Conservation (phyloP, 345 rosid species). For the Murraya koenigii region DNA sequence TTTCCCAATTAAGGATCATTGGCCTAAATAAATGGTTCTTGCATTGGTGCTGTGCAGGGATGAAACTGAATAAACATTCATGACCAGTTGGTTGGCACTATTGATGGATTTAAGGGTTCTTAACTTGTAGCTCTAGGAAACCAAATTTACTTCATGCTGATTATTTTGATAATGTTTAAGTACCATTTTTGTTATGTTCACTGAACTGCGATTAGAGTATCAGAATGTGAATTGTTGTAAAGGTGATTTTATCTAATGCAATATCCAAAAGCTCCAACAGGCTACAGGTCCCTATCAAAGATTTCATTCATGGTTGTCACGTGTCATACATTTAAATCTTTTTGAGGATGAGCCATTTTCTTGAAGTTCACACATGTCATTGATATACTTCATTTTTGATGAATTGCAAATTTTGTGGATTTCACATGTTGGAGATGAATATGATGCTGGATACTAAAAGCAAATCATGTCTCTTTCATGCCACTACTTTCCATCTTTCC, state of each 20-base stretch:
- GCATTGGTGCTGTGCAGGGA: not conserved
- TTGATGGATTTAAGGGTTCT: constrained; percentile 1
- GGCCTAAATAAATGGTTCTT: not conserved
- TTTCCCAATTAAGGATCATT: not conserved
- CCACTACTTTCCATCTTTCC: not conserved
- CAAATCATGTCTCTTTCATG: not conserved
- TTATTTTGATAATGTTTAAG: constrained; percentile 1
- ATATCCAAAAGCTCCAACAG: not conserved
- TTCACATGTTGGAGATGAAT: not conserved
- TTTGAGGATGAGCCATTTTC: not conserved
- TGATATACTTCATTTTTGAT: not conserved
- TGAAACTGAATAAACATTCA: constrained; percentile 6
- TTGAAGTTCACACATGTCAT: not conserved
- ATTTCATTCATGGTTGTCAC: not conserved
- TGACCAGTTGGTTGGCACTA: constrained; percentile 17
- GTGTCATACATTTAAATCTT: not conserved
- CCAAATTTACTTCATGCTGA: constrained; percentile 3
- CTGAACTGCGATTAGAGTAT: not conserved
- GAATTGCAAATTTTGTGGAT: not conserved
- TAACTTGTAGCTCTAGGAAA: constrained; percentile 2
- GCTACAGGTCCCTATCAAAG: not conserved
- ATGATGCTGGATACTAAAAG: not conserved
- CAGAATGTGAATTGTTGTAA: not conserved
- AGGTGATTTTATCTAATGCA: not conserved
- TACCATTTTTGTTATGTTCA: not conserved